phyloP scores from a whole-genome alignment of 2,329 filamentous ascomycete species.

The Sclerotinia minor region DNA sequence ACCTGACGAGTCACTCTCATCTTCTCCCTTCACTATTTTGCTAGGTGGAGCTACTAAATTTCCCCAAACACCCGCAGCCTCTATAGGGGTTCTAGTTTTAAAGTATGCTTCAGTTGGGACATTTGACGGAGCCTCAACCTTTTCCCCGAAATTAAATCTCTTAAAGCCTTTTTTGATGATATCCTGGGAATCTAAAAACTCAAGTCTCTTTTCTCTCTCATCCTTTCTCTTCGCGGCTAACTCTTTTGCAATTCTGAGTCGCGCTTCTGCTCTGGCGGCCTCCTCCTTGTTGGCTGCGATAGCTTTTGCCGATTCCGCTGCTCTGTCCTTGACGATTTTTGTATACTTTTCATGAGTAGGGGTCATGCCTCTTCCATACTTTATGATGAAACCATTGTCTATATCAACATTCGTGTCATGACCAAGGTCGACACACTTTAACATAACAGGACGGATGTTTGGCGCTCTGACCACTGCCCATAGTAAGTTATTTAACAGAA shows the following conservation, averaged over 20 bases:
- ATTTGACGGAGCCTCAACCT: neutral
- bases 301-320: slow-evolving; percentile 5
- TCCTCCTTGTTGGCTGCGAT: slow-evolving; percentile 1
- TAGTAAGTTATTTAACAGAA: slow-evolving; percentile 8
- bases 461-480: slow-evolving; percentile 12
- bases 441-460: neutral
- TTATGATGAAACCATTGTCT: slow-evolving; percentile 20
- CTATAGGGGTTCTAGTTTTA: neutral
- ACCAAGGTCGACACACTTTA: neutral
- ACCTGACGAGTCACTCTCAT: neutral
- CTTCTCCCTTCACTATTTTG: neutral
- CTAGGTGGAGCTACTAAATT: neutral
- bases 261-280: neutral
- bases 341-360: neutral
- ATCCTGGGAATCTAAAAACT: neutral
- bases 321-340: slow-evolving; percentile 6
- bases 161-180: neutral
- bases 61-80: neutral
- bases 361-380: neutral
- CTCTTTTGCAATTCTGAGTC: neutral
- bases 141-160: neutral
- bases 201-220: neutral
- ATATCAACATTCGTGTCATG: slow-evolving; percentile 9
- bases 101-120: neutral
- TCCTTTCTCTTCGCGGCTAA: neutral